These are phyloP conservation scores for Chlorella sp. DNA, from an alignment of 139 green algal species.

Conservation along the genomic window DNA sequence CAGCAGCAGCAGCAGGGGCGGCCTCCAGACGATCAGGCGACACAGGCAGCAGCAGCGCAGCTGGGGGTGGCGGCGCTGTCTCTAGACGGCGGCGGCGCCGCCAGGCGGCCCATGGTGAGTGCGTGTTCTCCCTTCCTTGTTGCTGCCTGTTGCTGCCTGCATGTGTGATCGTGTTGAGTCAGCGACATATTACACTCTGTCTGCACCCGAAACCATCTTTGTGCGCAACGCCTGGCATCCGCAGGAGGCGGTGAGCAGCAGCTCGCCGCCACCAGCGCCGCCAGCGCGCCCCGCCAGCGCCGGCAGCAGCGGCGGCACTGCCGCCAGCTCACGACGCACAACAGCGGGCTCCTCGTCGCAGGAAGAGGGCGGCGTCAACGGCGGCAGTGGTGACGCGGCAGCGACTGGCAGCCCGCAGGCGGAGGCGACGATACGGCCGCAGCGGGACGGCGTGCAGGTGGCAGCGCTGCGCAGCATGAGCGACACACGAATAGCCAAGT, in stretches of 20 bases:
- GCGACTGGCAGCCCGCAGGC: background rate
- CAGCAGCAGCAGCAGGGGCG: background rate
- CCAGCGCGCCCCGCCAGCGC: background rate
- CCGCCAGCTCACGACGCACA: conserved; percentile 7
- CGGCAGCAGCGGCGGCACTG: background rate
- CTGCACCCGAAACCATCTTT: background rate
- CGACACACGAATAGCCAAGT: conserved; percentile 73
- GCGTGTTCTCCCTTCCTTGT: background rate
- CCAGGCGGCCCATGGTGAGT: conserved; percentile 14
- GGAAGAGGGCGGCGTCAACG: background rate
- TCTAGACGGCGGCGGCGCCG: background rate
- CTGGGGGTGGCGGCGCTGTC: conserved; percentile 6
- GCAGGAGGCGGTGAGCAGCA: conserved; percentile 31
- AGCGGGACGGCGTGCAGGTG: conserved; percentile 28
- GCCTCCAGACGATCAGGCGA: background rate
- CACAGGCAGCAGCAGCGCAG: background rate
- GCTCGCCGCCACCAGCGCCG: background rate
- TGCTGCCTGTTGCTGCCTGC: background rate
- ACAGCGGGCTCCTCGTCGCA: background rate
- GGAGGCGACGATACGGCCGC: background rate
- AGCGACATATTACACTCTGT: background rate
- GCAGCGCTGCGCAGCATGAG: conserved; percentile 63
- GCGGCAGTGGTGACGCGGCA: background rate
- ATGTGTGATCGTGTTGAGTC: background rate
- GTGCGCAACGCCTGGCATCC: background rate